A percentile compares a stretch with the other conserved stretches of the same genome.
phyloP scores from a whole-genome alignment of 73 alveolate species.

The Tetrahymena malaccensis region DNA sequence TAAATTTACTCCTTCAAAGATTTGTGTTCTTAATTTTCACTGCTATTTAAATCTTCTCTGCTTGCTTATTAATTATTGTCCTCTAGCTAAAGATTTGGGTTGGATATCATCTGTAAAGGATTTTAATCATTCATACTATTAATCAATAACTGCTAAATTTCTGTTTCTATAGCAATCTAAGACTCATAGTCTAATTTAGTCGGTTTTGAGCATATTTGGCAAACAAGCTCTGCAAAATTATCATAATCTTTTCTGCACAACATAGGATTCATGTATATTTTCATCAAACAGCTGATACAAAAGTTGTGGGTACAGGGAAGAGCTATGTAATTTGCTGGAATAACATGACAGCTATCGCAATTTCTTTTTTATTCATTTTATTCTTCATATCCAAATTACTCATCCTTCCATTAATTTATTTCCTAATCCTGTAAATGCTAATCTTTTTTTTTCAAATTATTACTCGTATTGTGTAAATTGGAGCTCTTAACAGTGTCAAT shows the following conservation, averaged over 20 bases:
- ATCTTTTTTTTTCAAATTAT: not conserved
- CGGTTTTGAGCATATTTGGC: not conserved
- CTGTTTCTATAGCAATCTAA: not conserved
- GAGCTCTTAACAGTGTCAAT: not conserved
- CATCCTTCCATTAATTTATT: not conserved
- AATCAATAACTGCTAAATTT: not conserved
- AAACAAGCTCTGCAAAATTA: not conserved
- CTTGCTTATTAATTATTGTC: not conserved
- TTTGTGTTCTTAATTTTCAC: not conserved
- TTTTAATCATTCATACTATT: not conserved
- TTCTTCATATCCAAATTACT: not conserved
- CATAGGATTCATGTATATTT: not conserved
- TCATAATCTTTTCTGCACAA: not conserved
- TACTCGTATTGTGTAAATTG: not conserved
- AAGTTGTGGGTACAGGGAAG: not conserved
- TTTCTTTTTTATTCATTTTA: not conserved
- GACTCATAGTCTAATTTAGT: not conserved
- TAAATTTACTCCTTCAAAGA: not conserved
- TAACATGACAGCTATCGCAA: not conserved
- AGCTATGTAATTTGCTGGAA: not conserved
- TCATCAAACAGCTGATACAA: not conserved
- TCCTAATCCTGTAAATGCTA: not conserved
- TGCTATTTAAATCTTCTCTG: not conserved
- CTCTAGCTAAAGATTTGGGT: not conserved
- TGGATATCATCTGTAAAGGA: not conserved